These are phyloP conservation scores for Gossypium longicalyx DNA, from an alignment of 345 rosid genomes.

Conservation along the genomic window DNA sequence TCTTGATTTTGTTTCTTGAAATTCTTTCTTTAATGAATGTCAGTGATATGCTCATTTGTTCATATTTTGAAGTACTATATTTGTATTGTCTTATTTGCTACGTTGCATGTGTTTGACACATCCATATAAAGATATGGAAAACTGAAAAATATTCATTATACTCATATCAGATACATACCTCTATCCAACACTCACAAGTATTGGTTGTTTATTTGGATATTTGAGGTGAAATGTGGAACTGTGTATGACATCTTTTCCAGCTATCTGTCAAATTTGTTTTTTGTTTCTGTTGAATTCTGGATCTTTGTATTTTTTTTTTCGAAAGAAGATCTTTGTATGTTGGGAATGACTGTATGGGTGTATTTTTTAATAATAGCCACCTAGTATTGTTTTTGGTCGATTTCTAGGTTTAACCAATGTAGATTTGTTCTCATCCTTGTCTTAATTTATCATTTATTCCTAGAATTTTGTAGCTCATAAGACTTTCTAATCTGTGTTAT, in stretches of 20 bases:
- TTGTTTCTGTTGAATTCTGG: constrained; percentile 7
- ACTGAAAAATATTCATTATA: no score
- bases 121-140: no score
- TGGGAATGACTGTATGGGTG: not conserved
- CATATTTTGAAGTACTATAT: constrained; percentile 9
- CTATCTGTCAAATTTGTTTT: not conserved
- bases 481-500: constrained; percentile 5
- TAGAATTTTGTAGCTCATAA: not conserved
- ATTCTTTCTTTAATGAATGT: not conserved
- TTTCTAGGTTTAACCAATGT: constrained; percentile 7
- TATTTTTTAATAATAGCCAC: not conserved
- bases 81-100: constrained; percentile 4
- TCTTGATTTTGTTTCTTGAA: not conserved
- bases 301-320: not conserved
- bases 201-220: constrained; percentile 6
- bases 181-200: not conserved
- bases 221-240: constrained; percentile 10
- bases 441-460: not conserved
- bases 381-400: not conserved
- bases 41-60: constrained; percentile 1
- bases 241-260: constrained; percentile 15
- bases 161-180: no score
- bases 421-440: constrained; percentile 10
- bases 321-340: not conserved
- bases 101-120: no score